Conservation (phyloP, 257 asterid species). For the Fraxinus quadrangulata region DNA sequence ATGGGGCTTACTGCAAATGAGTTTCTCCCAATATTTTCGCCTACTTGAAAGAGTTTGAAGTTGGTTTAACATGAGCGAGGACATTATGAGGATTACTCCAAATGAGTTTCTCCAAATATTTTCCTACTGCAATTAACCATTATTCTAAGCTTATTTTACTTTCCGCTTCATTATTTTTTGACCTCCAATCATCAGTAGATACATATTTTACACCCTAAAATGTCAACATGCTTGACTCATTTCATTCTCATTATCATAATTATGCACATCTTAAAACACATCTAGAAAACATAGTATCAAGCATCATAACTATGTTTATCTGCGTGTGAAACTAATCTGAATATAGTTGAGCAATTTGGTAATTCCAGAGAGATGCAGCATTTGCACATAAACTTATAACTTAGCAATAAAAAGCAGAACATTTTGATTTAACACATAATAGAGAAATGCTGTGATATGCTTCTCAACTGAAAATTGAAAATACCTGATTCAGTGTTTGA, state of each 20-base stretch:
- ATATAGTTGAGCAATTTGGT: neutral
- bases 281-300: neutral
- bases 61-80: neutral
- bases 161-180: neutral
- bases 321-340: neutral
- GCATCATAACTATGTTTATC: constrained; percentile 1
- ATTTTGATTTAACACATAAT: neutral
- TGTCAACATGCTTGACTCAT: neutral
- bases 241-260: neutral
- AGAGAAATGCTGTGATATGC: constrained; percentile 7
- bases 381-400: neutral
- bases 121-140: neutral
- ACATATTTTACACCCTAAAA: constrained; percentile 5
- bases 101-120: constrained; percentile 1
- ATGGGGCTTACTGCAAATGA: too few species aligned
- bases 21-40: constrained; percentile 4
- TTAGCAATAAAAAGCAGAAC: neutral
- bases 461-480: constrained; percentile 8
- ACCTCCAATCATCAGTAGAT: neutral
- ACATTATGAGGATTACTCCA: neutral
- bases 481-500: constrained; percentile 94
- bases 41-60: neutral
- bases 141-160: neutral
- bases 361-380: neutral
- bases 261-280: neutral